Conservation (phyloP, 2,329 filamentous ascomycete species). For the Zalaria obscura region DNA sequence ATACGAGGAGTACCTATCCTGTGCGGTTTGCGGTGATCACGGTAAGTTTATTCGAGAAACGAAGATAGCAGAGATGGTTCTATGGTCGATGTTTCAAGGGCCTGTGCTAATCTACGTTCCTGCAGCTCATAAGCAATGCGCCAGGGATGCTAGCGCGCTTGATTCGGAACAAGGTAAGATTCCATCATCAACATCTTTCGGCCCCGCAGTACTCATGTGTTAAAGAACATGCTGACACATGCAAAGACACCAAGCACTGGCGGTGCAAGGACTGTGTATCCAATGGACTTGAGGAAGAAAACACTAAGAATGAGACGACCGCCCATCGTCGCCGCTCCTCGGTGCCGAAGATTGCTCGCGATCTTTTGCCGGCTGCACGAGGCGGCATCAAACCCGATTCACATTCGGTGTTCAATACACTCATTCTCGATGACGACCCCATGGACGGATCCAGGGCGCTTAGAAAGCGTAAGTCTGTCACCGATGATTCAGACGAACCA, state of each 20-base stretch:
- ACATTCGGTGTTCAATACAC: constrained; percentile 63
- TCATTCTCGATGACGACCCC: constrained; percentile 57
- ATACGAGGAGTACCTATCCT: constrained; percentile 66
- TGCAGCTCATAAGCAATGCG: constrained; percentile 83
- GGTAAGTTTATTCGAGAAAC: constrained; percentile 41
- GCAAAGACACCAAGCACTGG: constrained; percentile 43
- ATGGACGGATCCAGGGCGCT: constrained; percentile 65
- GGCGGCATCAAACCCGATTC: constrained; percentile 53
- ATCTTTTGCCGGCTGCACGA: constrained; percentile 55
- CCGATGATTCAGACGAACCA: constrained; percentile 39
- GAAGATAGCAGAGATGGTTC: constrained; percentile 10
- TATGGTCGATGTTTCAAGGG: constrained; percentile 12
- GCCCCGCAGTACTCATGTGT: background rate
- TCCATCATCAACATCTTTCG: background rate
- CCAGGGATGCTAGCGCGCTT: constrained; percentile 54
- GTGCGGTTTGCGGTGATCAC: constrained; percentile 65
- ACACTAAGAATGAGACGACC: constrained; percentile 22
- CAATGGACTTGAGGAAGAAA: constrained; percentile 35
- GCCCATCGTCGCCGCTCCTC: constrained; percentile 41
- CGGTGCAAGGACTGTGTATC: constrained; percentile 44
- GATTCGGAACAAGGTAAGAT: constrained; percentile 48
- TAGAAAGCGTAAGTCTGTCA: constrained; percentile 73
- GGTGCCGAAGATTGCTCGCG: constrained; percentile 49
- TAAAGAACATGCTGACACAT: background rate
- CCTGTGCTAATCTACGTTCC: constrained; percentile 31